phyloP scores from a whole-genome alignment of 306 rosid species.

The Lathyrus oleraceus region DNA sequence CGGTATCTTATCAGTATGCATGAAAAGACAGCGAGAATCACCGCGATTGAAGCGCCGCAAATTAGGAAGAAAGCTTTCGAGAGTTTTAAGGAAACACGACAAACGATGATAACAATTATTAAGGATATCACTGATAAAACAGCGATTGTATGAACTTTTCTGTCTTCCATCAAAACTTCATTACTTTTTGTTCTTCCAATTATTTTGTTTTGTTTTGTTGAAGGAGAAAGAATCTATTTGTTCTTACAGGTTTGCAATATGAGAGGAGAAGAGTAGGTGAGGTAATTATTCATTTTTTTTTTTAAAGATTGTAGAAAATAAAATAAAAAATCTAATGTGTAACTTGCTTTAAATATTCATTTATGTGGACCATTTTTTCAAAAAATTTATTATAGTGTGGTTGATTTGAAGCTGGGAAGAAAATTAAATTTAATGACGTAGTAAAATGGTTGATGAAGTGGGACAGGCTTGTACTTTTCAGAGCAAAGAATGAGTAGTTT shows the following conservation, averaged over 20 bases:
- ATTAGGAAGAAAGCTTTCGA: slow-evolving; percentile 69
- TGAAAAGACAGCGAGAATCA: slow-evolving; percentile 56
- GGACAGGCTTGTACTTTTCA: neutral
- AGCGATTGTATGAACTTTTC: slow-evolving; percentile 51
- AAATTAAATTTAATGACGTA: neutral
- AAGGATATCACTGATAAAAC: slow-evolving; percentile 44
- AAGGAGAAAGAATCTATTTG: slow-evolving; percentile 10
- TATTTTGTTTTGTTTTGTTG: neutral
- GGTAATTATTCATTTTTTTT: neutral
- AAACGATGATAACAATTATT: slow-evolving; percentile 47
- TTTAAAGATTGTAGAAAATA: no score
- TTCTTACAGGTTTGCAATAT: neutral
- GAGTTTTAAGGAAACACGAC: slow-evolving; percentile 51
- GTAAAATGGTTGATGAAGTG: neutral
- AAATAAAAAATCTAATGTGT: neutral
- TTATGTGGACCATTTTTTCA: neutral
- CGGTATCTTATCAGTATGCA: slow-evolving; percentile 56
- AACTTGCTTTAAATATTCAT: slow-evolving; percentile 9
- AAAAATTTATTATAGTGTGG: no score
- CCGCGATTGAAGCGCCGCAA: slow-evolving; percentile 62
- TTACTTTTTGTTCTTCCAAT: neutral
- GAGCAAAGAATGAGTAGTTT: neutral
- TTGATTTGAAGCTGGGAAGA: neutral
- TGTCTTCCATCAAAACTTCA: slow-evolving; percentile 73
- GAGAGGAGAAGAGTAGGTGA: neutral